Percentiles rank a stretch among this genome's conserved stretches.
Conservation (phyloP, 2,329 filamentous ascomycete genomes). For the Cadophora gregata region DNA sequence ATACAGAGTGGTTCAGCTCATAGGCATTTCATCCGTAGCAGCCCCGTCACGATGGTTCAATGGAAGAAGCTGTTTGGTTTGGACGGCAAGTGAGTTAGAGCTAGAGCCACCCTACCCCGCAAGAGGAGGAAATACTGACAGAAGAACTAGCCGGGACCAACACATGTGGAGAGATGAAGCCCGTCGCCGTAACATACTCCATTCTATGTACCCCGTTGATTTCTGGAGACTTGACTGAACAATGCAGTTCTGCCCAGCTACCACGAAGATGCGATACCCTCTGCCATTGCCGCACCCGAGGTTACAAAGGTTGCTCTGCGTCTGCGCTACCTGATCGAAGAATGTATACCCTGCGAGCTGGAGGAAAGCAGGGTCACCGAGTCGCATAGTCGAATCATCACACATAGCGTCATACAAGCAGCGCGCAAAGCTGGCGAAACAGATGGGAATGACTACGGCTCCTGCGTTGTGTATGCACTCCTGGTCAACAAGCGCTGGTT, state of each 20-base stretch:
- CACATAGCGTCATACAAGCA: slow-evolving; percentile 76
- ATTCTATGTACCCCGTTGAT: not conserved
- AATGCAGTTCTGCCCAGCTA: slow-evolving; percentile 68
- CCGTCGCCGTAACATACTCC: slow-evolving; percentile 35
- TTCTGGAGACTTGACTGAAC: not conserved
- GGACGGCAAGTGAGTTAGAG: slow-evolving; percentile 39
- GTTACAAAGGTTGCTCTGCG: slow-evolving; percentile 91
- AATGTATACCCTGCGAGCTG: slow-evolving; percentile 89
- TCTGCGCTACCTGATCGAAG: slow-evolving; percentile 88
- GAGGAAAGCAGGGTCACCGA: slow-evolving; percentile 75
- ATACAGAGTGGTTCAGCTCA: not conserved
- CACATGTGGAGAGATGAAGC: slow-evolving; percentile 41
- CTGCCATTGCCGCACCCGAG: slow-evolving; percentile 75
- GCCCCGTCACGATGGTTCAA: slow-evolving; percentile 36
- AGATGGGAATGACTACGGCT: slow-evolving; percentile 73
- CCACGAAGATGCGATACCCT: slow-evolving; percentile 61
- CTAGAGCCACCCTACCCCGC: slow-evolving; percentile 24
- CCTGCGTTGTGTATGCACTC: slow-evolving; percentile 67
- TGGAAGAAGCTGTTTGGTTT: slow-evolving; percentile 43
- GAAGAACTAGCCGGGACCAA: slow-evolving; percentile 31
- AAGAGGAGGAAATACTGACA: slow-evolving; percentile 22
- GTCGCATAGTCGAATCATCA: slow-evolving; percentile 87
- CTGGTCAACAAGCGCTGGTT: slow-evolving; percentile 67
- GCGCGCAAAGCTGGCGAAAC: slow-evolving; percentile 86
- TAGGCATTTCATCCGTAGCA: not conserved